Evolutionary conservation across 1,284 basidiomycete genomes (phyloP), one percentile per base, ranked within the genome.

Genomic region (Puccinia novopanici): DNA sequence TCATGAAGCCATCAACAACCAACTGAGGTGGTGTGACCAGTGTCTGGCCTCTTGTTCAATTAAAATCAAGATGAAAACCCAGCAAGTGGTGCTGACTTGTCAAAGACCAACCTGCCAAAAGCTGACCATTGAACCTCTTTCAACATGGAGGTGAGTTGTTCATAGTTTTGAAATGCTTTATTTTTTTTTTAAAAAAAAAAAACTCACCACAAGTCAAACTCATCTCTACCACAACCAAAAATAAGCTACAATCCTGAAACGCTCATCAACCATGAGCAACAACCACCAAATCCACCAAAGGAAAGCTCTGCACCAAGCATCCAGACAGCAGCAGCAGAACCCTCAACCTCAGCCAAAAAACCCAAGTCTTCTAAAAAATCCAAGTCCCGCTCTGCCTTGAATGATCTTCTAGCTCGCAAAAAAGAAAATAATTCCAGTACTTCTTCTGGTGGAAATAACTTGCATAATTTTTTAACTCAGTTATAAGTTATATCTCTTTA

Each of bases 31-130:
- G 67, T 68, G 67, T 42, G 10, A 45, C 48, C 10, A 15, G 13
- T 68, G 67, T 15, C 13, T 48, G 42, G 67, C 67, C 17, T 68
- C 67, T 13, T 68, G 67, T 40, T 68, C 67, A 3, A 30, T 68
- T 24, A 48, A 24, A 10, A 4, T 52, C 48, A 68, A 68, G n/a
- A 27, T 68, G 17, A 68, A 68, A 48, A 68, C 42, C 3, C 42
- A 68, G 4, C 67, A 50, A n/a, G 42, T 68, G 0, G 17, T 68
- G 1, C 4, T 68, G n/a, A 48, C 40, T 24, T 68, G 67, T 27
- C 42, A 68, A 68, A 48, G 42, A 50, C 48, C 67, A 27, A 68
- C 42, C 27, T 68, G 67, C n/a, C 22, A 24, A 12, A 50, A 68
- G n/a, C 19, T 24, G 6, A 6, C 15, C 10, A 68, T 68, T 12